Base-by-base conservation (phyloP, 768 basidiomycete genomes). In the Steccherinum ochraceum region DNA sequence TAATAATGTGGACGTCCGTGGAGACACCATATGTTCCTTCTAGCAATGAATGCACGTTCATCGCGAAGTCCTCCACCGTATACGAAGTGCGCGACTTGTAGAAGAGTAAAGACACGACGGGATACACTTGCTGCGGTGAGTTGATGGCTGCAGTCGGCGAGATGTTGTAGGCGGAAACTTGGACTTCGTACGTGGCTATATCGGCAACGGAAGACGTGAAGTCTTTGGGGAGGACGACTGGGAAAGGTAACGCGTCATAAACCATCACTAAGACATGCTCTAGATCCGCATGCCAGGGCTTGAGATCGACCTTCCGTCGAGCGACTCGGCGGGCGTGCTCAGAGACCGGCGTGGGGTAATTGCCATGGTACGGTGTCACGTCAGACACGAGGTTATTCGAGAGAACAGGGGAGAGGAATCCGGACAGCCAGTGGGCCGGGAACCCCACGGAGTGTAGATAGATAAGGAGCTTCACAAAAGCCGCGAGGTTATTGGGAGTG, bases 341-440 rank as follows among this genome's bases (percentile, higher is more conserved):
- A 4, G 48, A 44, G n/a, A 65, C 19, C 11, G 63, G 61, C 11
- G 63, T 61, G n/a, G 70, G 71, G 30, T 59, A 55, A 2, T 30
- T 27, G 10, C 49, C 60, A 16, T 56, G 50, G 57, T 67, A 69
- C 3, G 64, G 61, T 18, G 51, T 49, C 46, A 58, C 57, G 49
- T 67, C 63, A 35, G 63, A 63, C 24, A 55, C 42, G 40, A 68
- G 52, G 20, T 41, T 57, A 26, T 65, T 60, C 26, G 58, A 55
- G 7, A 70, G 53, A 12, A 68, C 46, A 13, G 52, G 56, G 46
- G 63, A 56, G 18, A 58, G 21, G 55, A 62, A 67, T 11, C 69
- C 67, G 43, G 61, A 56, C 27, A 72, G 63, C 70, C 69, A 71
- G 51, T 69, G 71, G 7, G 52, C 56, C 2, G 70, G 70, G 53